A percentile compares a stretch with the other conserved stretches of the same genome.
These are phyloP conservation scores for Pseudozyma tsukubaensis DNA, from an alignment of 1,284 basidiomycete genomes.

Conservation along the genomic window DNA sequence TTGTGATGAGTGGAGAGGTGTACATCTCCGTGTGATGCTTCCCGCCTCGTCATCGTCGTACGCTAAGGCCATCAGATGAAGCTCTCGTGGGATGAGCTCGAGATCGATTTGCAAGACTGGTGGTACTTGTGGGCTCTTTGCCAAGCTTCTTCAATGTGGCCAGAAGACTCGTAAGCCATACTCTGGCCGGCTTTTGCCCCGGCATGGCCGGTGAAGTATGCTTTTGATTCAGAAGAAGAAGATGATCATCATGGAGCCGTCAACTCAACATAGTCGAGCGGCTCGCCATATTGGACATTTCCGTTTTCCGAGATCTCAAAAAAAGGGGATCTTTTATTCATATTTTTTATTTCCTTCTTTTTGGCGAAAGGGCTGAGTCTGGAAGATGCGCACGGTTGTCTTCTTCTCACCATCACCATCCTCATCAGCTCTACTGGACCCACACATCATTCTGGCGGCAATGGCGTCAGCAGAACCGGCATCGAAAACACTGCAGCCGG, in stretches of 20 bases:
- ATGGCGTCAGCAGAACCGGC: not conserved
- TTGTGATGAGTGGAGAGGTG: no score
- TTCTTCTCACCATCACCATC: conserved; percentile 6
- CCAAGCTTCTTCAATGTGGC: no score
- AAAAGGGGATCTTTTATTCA: not conserved
- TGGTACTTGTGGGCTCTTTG: no score
- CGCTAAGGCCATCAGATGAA: no score
- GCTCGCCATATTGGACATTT: conserved; percentile 3
- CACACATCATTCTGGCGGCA: not conserved
- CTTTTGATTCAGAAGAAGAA: not conserved
- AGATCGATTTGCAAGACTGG: no score
- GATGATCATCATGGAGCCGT: not conserved
- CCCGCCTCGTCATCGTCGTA: no score
- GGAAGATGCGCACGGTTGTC: not conserved
- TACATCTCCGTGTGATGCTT: no score
- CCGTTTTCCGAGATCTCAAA: conserved; percentile 1
- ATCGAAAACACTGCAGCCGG: conserved; percentile 22
- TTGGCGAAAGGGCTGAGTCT: not conserved
- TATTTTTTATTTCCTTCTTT: not conserved
- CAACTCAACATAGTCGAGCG: no score
- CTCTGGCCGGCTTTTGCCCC: no score
- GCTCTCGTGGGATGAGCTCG: no score
- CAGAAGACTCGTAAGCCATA: no score
- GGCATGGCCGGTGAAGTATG: not conserved
- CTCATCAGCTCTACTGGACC: not conserved